A percentile compares a stretch with the other conserved stretches of the same genome.
Conservation (phyloP, 345 rosid species). For the Aquilaria yunnanensis region DNA sequence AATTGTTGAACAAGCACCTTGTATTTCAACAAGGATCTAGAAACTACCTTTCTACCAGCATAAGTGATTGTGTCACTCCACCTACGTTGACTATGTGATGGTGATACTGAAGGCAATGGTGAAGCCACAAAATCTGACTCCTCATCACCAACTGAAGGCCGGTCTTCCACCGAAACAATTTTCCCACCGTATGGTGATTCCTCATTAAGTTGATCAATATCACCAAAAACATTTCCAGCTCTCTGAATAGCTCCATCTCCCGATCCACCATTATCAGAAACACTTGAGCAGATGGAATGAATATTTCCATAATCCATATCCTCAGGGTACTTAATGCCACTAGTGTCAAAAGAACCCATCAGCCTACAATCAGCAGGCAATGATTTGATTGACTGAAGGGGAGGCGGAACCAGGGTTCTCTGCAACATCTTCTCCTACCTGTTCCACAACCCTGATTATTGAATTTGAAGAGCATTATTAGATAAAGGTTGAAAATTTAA, state of each 20-base stretch:
- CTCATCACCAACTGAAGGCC: constrained; percentile 37
- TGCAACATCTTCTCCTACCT: constrained; percentile 40
- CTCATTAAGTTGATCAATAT: constrained; percentile 34
- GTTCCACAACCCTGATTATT: constrained; percentile 24
- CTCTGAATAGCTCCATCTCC: constrained; percentile 28
- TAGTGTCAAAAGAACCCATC: constrained; percentile 42
- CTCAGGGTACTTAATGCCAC: constrained; percentile 25
- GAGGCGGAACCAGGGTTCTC: constrained; percentile 39
- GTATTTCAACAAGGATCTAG: too few relatives aligned
- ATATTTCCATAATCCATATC: constrained; percentile 16
- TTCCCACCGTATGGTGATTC: constrained; percentile 76
- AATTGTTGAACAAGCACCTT: too few relatives aligned
- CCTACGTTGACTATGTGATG: constrained; percentile 44
- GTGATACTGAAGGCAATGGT: constrained; percentile 43
- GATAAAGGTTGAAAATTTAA: constrained; percentile 23
- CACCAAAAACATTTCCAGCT: constrained; percentile 26
- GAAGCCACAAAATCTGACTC: constrained; percentile 37
- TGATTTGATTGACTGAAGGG: constrained; percentile 59
- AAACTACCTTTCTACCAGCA: constrained; percentile 66
- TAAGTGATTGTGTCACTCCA: constrained; percentile 79
- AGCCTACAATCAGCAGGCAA: constrained; percentile 63
- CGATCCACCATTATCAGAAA: constrained; percentile 37
- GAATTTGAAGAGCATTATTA: constrained; percentile 24
- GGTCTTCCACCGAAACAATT: constrained; percentile 33
- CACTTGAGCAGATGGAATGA: constrained; percentile 16